A percentile compares a stretch with the other conserved stretches of the same genome.
Conservation (phyloP, 768 basidiomycete genomes). For the Trametes cingulata region DNA sequence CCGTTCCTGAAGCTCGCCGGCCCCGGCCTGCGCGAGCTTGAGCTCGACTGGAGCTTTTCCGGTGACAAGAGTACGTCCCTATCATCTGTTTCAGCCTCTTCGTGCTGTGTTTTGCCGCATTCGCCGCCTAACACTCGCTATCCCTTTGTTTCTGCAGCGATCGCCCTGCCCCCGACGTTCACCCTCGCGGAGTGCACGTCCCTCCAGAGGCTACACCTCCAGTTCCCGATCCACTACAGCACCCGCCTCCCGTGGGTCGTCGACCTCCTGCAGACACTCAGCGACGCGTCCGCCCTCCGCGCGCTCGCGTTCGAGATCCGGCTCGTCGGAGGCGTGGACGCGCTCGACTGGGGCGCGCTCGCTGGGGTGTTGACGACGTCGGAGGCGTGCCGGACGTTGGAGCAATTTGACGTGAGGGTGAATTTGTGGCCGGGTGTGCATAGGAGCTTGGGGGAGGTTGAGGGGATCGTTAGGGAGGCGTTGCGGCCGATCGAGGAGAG, state of each 20-base stretch:
- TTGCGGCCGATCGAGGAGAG: constrained; percentile 21
- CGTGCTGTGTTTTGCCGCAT: no score
- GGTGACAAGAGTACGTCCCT: constrained; percentile 19
- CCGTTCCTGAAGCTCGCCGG: constrained; percentile 23
- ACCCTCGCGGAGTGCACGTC: constrained; percentile 22
- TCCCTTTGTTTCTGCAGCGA: constrained; percentile 8
- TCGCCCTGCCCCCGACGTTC: constrained; percentile 22
- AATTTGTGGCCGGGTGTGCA: constrained; percentile 26
- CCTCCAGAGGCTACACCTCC: constrained; percentile 23
- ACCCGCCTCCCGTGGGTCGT: constrained; percentile 24
- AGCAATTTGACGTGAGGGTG: constrained; percentile 18
- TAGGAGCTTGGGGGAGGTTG: constrained; percentile 14
- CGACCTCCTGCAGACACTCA: constrained; percentile 20
- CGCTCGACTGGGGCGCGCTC: constrained; percentile 27
- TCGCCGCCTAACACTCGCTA: neutral
- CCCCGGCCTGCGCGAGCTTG: constrained; percentile 22
- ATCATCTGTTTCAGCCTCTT: neutral
- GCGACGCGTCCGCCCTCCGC: constrained; percentile 10
- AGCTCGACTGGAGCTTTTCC: constrained; percentile 28
- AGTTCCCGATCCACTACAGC: constrained; percentile 23
- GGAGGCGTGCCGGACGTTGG: constrained; percentile 10
- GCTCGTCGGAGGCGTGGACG: constrained; percentile 27
- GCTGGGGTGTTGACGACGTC: constrained; percentile 10
- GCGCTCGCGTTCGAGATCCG: constrained; percentile 24
- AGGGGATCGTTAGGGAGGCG: constrained; percentile 12